These are phyloP conservation scores for Leptodontidium sp. DNA, from an alignment of 2,329 filamentous ascomycete genomes.

Conservation along the genomic window DNA sequence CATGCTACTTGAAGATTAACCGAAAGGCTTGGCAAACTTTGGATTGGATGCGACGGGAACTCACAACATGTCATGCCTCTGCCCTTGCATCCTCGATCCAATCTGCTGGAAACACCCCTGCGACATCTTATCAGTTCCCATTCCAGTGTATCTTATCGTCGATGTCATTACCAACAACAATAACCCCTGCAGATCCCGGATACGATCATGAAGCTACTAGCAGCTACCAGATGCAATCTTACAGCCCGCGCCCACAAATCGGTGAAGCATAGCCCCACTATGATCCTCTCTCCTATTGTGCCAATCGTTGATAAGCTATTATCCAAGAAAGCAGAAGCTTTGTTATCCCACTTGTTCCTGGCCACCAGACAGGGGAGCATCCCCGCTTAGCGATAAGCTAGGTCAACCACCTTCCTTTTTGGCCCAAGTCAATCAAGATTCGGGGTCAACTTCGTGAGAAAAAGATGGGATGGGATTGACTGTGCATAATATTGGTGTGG, in stretches of 20 bases:
- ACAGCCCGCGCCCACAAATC: background rate
- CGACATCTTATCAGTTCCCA: too few relatives aligned
- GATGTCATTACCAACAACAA: background rate
- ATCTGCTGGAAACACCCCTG: too few relatives aligned
- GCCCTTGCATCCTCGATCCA: background rate
- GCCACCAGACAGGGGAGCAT: background rate
- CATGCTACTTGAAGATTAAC: background rate
- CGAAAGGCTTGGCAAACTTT: background rate
- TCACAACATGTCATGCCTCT: too few relatives aligned
- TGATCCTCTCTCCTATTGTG: too few relatives aligned
- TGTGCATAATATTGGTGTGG: background rate
- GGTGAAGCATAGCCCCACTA: background rate
- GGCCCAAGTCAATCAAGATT: background rate
- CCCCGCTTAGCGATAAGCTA: conserved; percentile 8
- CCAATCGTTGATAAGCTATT: background rate
- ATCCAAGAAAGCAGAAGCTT: background rate
- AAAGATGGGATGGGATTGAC: background rate
- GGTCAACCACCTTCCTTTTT: conserved; percentile 7
- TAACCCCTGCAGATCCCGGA: background rate
- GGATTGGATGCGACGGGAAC: background rate
- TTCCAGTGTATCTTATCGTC: too few relatives aligned
- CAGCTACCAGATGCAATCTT: background rate
- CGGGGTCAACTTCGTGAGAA: background rate
- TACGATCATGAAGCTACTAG: background rate
- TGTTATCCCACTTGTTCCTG: background rate